phyloP scores from a whole-genome alignment of 176 grass and related monocot species.

The Puccinellia tenuiflora region DNA sequence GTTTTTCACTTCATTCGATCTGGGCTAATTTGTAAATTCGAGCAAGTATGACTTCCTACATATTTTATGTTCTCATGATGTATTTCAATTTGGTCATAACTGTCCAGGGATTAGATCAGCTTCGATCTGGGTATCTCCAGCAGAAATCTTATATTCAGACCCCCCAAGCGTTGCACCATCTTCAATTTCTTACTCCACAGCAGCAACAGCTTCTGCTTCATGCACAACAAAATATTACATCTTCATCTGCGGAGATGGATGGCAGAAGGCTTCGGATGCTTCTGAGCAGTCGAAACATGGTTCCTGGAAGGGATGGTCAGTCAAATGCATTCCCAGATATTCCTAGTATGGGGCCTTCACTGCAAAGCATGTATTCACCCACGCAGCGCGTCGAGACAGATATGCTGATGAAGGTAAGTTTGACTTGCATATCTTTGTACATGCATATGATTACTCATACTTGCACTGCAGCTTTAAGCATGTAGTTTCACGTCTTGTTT shows the following conservation, averaged over 20 bases:
- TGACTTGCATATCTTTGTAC: not conserved
- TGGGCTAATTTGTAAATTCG: conserved; percentile 7
- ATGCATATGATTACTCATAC: not conserved
- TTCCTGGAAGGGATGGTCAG: conserved; percentile 50
- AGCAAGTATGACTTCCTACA: not conserved
- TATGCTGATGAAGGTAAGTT: conserved; percentile 66
- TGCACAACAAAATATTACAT: conserved; percentile 64
- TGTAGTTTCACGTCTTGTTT: not conserved
- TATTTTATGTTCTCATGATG: conserved; percentile 4
- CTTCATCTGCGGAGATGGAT: conserved; percentile 63
- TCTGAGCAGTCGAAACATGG: conserved; percentile 46
- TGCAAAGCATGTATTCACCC: conserved; percentile 42
- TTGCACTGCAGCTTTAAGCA: not conserved
- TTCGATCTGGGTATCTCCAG: conserved; percentile 77
- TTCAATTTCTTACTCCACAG: conserved; percentile 73
- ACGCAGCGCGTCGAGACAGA: conserved; percentile 49
- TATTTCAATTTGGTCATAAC: conserved; percentile 2
- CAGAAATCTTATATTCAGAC: conserved; percentile 71
- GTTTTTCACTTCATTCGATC: conserved; percentile 23
- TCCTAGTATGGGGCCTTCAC: conserved; percentile 47
- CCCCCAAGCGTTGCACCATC: conserved; percentile 63
- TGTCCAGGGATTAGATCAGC: conserved; percentile 71
- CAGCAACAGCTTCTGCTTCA: conserved; percentile 80
- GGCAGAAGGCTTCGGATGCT: conserved; percentile 68
- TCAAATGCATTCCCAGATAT: conserved; percentile 44